Evolutionary conservation across 2,329 filamentous ascomycete genomes (phyloP).

Genomic region (Fusarium brachygibbosum): DNA sequence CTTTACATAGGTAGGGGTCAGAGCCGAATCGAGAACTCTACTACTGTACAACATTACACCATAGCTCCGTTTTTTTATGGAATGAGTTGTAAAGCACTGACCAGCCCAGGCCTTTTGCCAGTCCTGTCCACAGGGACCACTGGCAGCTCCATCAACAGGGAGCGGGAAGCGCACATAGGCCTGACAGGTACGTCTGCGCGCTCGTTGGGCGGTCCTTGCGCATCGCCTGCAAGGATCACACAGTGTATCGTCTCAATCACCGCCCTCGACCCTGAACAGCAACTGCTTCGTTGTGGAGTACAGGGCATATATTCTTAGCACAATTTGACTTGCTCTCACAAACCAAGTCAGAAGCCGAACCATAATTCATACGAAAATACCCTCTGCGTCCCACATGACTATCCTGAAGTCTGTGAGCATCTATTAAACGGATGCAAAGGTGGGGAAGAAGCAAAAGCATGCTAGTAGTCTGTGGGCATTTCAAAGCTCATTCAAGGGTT

Average conservation of each 20-base stretch:
- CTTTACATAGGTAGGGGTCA: slow-evolving; percentile 2
- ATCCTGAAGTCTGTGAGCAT: not conserved
- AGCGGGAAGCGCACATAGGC: slow-evolving; percentile 49
- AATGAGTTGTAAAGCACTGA: slow-evolving; percentile 17
- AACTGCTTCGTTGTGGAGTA: slow-evolving; percentile 30
- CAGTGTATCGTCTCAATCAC: slow-evolving; percentile 41
- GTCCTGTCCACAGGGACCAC: slow-evolving; percentile 22
- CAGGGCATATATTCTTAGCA: slow-evolving; percentile 5
- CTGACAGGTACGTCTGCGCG: slow-evolving; percentile 41
- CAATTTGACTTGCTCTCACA: slow-evolving; percentile 5
- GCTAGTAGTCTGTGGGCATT: not conserved
- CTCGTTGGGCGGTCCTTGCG: slow-evolving; percentile 32
- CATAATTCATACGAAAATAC: not conserved
- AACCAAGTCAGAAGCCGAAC: slow-evolving; percentile 18
- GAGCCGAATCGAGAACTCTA: not conserved
- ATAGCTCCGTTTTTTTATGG: slow-evolving; percentile 17
- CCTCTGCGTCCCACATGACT: not conserved
- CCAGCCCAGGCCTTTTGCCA: slow-evolving; percentile 21
- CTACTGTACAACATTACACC: slow-evolving; percentile 17
- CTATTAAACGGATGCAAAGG: not conserved
- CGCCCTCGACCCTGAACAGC: slow-evolving; percentile 30
- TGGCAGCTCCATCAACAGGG: slow-evolving; percentile 43
- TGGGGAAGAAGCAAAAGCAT: not conserved
- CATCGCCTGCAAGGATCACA: slow-evolving; percentile 40
- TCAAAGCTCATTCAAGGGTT: not conserved